These are phyloP conservation scores for Fraxinus velutina DNA, from an alignment of 305 asterid species.

Conservation along the genomic window DNA sequence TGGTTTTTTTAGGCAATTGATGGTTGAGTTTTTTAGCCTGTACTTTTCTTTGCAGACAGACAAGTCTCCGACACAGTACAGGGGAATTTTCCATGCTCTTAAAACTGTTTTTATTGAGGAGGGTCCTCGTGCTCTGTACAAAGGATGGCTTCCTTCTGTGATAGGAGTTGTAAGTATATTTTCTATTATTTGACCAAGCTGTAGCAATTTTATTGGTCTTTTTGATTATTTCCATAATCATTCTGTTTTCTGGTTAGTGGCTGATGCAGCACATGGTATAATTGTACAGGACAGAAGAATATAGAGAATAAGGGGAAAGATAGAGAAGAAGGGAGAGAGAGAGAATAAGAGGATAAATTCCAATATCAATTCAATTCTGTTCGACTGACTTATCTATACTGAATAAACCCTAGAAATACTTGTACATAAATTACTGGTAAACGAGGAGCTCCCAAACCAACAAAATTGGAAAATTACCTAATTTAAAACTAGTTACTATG, in stretches of 20 bases:
- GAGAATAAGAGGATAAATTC: not conserved
- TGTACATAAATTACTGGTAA: not conserved
- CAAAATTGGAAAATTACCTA: not conserved
- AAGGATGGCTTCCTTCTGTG: conserved; percentile 97
- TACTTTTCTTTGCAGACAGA: conserved; percentile 57
- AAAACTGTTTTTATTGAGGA: conserved; percentile 89
- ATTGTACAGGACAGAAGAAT: not conserved
- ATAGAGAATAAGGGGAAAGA: not conserved
- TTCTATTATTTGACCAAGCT: not conserved
- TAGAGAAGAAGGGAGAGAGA: not conserved
- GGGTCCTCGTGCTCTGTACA: conserved; percentile 86
- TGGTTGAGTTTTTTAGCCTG: not conserved
- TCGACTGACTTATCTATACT: not conserved
- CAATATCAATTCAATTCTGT: not conserved
- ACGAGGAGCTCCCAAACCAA: not conserved
- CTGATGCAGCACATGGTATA: not conserved
- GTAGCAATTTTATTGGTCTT: not conserved
- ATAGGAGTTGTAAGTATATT: conserved; percentile 77
- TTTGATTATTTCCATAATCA: not conserved
- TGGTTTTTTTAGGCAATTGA: not conserved
- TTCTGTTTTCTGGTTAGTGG: not conserved
- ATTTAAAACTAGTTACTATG: not conserved
- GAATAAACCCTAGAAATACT: not conserved
- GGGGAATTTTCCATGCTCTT: conserved; percentile 86
- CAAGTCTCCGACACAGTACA: conserved; percentile 73